Evolutionary conservation across 441 rosid genomes (phyloP), one percentile per base, ranked within the genome.

Genomic region (Biscutella laevigata): DNA sequence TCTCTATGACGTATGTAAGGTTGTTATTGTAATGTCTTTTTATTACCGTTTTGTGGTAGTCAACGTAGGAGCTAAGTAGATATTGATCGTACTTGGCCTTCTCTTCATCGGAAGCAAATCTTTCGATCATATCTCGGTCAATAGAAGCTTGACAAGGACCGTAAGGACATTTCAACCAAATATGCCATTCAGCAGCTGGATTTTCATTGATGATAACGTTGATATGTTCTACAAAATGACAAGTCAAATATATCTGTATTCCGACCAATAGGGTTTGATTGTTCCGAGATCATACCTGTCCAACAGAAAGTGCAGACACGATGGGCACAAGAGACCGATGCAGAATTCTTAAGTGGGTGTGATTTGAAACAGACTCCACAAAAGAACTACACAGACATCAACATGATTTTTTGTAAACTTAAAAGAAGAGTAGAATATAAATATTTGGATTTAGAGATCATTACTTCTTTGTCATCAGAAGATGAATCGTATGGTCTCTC

Each of bases 301-400:
- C 97, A 94, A 74, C 97, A 94, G 44, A 14, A 3, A 14, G 16
- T 25, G 66, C 97, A 88, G 57, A 79, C 79, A 36, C 82, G 96
- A 64, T 94, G 99, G 30, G 87, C 88, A 81, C 99, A 89, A 40
- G 86, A 77, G 59, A 80, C 85, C 30, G 94, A 74, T 45, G 53
- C 39, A 48, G 77, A 63, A 30, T 62, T 69, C 64, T 80, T 76
- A 24, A 2, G 11, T 6, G 67, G 48, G 57, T 67, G 60, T 46
- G 59, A 11, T 16, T 83, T 73, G 41, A 60, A 72, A 62, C 97
- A 89, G 32, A 75, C 74, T 54, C 95, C 95, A 43, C 94, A 83
- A 24, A 66, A 61, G 34, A 74, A 48, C 97, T 94, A 53, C n/a
- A 42, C 34, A 34, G 67, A 35, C 39, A 57, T 21, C 16, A 46